phyloP scores from a whole-genome alignment of 805 yeast species.

The Suhomyces prunicola region DNA sequence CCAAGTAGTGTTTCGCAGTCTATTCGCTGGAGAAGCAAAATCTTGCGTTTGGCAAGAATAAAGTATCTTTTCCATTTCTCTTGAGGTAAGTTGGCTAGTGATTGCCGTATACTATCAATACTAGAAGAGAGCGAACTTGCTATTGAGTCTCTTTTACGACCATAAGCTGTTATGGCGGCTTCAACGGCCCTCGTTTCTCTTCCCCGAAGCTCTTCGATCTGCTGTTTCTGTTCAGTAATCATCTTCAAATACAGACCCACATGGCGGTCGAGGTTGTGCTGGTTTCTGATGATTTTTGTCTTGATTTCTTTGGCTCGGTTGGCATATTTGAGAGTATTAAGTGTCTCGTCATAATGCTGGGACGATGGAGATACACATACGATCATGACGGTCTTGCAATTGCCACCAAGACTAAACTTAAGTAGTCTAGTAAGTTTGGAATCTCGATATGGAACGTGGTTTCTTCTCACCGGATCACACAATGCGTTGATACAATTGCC shows the following conservation, averaged over 20 bases:
- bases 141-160: slow-evolving; percentile 36
- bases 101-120: slow-evolving; percentile 38
- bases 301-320: slow-evolving; percentile 88
- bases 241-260: slow-evolving; percentile 80
- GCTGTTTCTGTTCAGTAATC: slow-evolving; percentile 77
- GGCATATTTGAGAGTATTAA: slow-evolving; percentile 88
- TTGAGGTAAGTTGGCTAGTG: slow-evolving; percentile 42
- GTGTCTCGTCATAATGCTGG: slow-evolving; percentile 86
- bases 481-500: slow-evolving; percentile 94
- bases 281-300: slow-evolving; percentile 72
- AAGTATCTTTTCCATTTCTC: slow-evolving; percentile 43
- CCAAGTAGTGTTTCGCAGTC: slow-evolving; percentile 28
- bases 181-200: slow-evolving; percentile 49
- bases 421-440: slow-evolving; percentile 83
- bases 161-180: slow-evolving; percentile 32
- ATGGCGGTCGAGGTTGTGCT: slow-evolving; percentile 73
- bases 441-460: slow-evolving; percentile 88
- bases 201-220: slow-evolving; percentile 62
- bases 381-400: slow-evolving; percentile 93
- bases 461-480: slow-evolving; percentile 63
- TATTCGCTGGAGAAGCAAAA: slow-evolving; percentile 40
- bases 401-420: slow-evolving; percentile 89
- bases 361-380: slow-evolving; percentile 90
- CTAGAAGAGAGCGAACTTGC: slow-evolving; percentile 39
- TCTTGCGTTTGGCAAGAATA: slow-evolving; percentile 45